phyloP scores from a whole-genome alignment of 768 basidiomycete genomes.

The Steccherinum ochraceum region DNA sequence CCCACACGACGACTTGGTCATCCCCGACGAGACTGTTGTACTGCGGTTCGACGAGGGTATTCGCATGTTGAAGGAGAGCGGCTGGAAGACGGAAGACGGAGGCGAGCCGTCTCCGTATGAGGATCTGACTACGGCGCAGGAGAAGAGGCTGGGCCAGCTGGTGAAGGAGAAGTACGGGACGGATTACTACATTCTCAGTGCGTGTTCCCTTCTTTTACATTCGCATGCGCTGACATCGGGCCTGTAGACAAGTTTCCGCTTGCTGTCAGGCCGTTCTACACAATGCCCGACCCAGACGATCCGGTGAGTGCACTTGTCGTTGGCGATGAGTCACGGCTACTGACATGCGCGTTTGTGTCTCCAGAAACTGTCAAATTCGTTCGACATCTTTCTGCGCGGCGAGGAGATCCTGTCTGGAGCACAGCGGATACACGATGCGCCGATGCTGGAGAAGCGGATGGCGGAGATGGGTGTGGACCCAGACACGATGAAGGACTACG shows the following conservation, averaged over 20 bases:
- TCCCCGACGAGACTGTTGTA: slow-evolving; percentile 49
- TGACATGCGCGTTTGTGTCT: no score
- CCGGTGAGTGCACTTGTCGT: slow-evolving; percentile 57
- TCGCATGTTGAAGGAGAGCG: slow-evolving; percentile 43
- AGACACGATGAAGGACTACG: slow-evolving; percentile 83
- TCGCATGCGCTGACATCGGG: neutral
- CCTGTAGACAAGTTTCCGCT: slow-evolving; percentile 91
- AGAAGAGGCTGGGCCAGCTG: slow-evolving; percentile 86
- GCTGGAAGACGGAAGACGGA: slow-evolving; percentile 29
- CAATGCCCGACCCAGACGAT: slow-evolving; percentile 94
- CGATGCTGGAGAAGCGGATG: slow-evolving; percentile 81
- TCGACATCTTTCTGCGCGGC: slow-evolving; percentile 99
- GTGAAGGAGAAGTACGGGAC: slow-evolving; percentile 92
- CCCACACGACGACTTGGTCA: slow-evolving; percentile 48
- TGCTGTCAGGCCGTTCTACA: slow-evolving; percentile 94
- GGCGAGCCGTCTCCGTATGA: slow-evolving; percentile 33
- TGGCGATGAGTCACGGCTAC: no score
- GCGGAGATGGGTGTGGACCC: slow-evolving; percentile 80
- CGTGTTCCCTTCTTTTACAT: slow-evolving; percentile 26
- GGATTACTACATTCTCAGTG: slow-evolving; percentile 86
- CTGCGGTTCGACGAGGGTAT: slow-evolving; percentile 46
- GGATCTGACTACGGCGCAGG: slow-evolving; percentile 84
- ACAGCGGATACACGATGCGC: slow-evolving; percentile 91
- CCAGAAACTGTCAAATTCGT: slow-evolving; percentile 90
- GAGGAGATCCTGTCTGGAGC: slow-evolving; percentile 98